Evolutionary conservation across 805 yeast species (phyloP).

Genomic region (Metschnikowia vanudenii): DNA sequence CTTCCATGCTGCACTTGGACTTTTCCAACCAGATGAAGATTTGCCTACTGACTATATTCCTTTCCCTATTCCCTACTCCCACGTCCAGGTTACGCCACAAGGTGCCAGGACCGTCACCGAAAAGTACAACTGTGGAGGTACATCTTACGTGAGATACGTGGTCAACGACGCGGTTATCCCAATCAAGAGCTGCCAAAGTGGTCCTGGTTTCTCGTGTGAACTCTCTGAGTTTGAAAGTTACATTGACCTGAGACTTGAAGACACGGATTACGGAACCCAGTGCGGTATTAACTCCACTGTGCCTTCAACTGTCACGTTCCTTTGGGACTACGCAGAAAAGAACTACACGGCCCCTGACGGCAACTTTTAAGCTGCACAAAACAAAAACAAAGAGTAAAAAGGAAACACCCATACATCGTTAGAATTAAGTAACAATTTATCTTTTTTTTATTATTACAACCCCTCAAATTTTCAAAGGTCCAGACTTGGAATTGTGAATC

Average conservation of each 20-base stretch:
- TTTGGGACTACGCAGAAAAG: constrained; percentile 37
- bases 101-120: constrained; percentile 41
- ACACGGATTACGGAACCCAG: constrained; percentile 24
- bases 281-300: constrained; percentile 25
- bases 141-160: constrained; percentile 37
- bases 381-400: not conserved
- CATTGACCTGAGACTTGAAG: constrained; percentile 28
- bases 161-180: constrained; percentile 43
- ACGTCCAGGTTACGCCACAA: constrained; percentile 38
- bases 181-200: constrained; percentile 31
- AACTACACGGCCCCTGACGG: constrained; percentile 27
- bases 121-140: constrained; percentile 31
- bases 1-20: constrained; percentile 63
- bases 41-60: constrained; percentile 47
- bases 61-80: constrained; percentile 48
- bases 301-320: constrained; percentile 35
- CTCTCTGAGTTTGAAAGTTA: constrained; percentile 33
- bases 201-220: constrained; percentile 46
- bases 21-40: constrained; percentile 42
- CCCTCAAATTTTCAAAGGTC: not conserved
- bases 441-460: not conserved
- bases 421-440: not conserved
- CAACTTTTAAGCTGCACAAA: constrained; percentile 4
- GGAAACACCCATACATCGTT: not conserved
- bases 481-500: not conserved